Evolutionary conservation across 2,329 filamentous ascomycete species (phyloP).

Genomic region (Colletotrichum sp.): DNA sequence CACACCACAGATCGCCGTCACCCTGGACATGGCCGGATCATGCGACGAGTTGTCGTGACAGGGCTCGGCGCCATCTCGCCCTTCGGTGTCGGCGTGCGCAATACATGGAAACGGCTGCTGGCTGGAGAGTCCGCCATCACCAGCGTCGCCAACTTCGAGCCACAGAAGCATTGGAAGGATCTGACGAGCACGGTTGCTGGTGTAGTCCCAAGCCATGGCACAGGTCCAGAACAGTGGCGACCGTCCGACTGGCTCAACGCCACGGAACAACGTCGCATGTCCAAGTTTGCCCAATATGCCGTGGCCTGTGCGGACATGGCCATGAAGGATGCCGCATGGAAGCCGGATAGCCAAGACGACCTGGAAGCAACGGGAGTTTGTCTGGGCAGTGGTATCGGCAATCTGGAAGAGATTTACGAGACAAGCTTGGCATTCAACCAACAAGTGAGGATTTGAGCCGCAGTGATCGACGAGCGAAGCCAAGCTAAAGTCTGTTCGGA

Average conservation of each 20-base stretch:
- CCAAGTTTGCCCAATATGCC: slow-evolving; percentile 91
- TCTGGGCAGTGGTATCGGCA: slow-evolving; percentile 93
- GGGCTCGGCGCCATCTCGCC: slow-evolving; percentile 84
- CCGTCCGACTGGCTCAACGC: slow-evolving; percentile 58
- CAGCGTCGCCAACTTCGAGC: slow-evolving; percentile 69
- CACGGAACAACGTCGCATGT: slow-evolving; percentile 76
- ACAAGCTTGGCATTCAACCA: slow-evolving; percentile 79
- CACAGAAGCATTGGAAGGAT: slow-evolving; percentile 64
- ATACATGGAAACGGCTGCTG: slow-evolving; percentile 82
- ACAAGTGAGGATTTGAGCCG: slow-evolving; percentile 58
- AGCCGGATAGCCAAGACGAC: slow-evolving; percentile 62
- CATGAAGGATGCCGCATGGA: slow-evolving; percentile 81
- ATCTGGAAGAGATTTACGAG: slow-evolving; percentile 87
- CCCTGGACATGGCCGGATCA: slow-evolving; percentile 47
- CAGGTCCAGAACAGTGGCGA: slow-evolving; percentile 50
- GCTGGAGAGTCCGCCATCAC: slow-evolving; percentile 81
- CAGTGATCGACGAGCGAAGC: slow-evolving; percentile 13
- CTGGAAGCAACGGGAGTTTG: slow-evolving; percentile 86
- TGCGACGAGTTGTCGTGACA: slow-evolving; percentile 82
- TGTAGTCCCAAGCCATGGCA: slow-evolving; percentile 65
- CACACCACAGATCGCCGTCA: slow-evolving; percentile 2
- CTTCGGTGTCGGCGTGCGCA: slow-evolving; percentile 78
- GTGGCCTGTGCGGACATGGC: slow-evolving; percentile 88
- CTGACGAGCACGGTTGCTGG: slow-evolving; percentile 88
- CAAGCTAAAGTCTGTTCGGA: slow-evolving; percentile 17